Evolutionary conservation across 169 alveolate species (phyloP).

Genomic region (Cryptosporidium felis): DNA sequence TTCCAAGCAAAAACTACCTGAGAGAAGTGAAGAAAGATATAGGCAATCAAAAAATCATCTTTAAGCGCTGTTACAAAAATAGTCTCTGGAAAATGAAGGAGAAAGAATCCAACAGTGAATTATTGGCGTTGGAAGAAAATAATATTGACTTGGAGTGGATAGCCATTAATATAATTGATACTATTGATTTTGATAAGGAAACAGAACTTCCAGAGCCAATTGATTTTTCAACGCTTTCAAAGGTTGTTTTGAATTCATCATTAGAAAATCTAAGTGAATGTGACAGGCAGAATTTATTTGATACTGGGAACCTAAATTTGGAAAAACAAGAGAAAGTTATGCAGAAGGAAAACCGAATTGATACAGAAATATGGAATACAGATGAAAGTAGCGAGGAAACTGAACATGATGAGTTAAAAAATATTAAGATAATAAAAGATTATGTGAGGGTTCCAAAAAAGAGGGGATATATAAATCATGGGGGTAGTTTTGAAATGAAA

Average conservation of each 20-base stretch:
- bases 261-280: conserved; percentile 65
- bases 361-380: conserved; percentile 65
- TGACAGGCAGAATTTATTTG: conserved; percentile 68
- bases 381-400: conserved; percentile 14
- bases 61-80: conserved; percentile 43
- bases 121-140: conserved; percentile 75
- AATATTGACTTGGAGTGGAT: conserved; percentile 72
- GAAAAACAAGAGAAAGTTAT: conserved; percentile 62
- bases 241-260: conserved; percentile 15
- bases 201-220: conserved; percentile 35
- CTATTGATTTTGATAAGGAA: conserved; percentile 71
- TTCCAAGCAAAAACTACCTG: conserved; percentile 88
- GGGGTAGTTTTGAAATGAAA: conserved; percentile 56
- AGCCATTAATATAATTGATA: conserved; percentile 75
- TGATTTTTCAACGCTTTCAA: conserved; percentile 47
- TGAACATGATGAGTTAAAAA: conserved; percentile 82
- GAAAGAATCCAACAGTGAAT: conserved; percentile 72
- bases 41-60: conserved; percentile 72
- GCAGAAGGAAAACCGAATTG: conserved; percentile 55
- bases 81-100: conserved; percentile 83
- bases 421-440: conserved; percentile 82
- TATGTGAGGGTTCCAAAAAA: conserved; percentile 80
- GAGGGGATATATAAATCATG: conserved; percentile 73
- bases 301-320: conserved; percentile 35
- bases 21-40: conserved; percentile 84